Evolutionary conservation across 2,329 filamentous ascomycete genomes (phyloP), one percentile per base, ranked within the genome.

Genomic region (Talaromyces sp.): DNA sequence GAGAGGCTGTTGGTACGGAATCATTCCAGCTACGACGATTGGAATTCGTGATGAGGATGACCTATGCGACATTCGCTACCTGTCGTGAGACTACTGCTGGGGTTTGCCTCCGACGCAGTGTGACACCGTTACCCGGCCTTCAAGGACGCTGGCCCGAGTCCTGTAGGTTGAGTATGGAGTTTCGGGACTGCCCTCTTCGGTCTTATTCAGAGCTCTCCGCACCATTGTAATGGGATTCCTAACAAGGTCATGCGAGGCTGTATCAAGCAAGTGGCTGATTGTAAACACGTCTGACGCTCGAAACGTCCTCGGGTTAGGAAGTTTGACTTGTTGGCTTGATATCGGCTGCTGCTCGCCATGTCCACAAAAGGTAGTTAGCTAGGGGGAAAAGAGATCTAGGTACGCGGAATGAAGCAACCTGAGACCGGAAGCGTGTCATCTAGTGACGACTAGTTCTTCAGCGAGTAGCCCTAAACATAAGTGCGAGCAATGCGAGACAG

Each of bases 361-460:
- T 28, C 28, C 45, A 48, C 8, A 31, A 46, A 33, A 7, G 25
- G 41, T 46, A 17, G 31, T 11, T 19, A 48, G 45, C 25, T 48
- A 35, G n/a, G n/a, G 15, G 11, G 22, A 46, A 17, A 46, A 21
- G 22, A 54, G 17, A 22, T n/a, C 39, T 35, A 35, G 28, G 28
- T 19, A 21, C 25, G 33, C 17, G 28, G n/a, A 37, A 25, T 17
- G 40, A 36, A 43, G 15, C 40, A 46, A 46, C 35, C 40, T 55
- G 53, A 55, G 46, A 55, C 53, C 31, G 31, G 6, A 28, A 22
- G 39, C 37, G 52, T 41, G 39, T 37, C 53, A 37, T 21, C 53
- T 28, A 46, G 40, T 22, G 22, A 55, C 13, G 36, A 25, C 45
- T 48, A 35, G 45, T 48, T 28, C 33, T 35, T 48, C 28, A 35